phyloP scores from a whole-genome alignment of 345 rosid genomes.

The Orychophragmus violaceus region DNA sequence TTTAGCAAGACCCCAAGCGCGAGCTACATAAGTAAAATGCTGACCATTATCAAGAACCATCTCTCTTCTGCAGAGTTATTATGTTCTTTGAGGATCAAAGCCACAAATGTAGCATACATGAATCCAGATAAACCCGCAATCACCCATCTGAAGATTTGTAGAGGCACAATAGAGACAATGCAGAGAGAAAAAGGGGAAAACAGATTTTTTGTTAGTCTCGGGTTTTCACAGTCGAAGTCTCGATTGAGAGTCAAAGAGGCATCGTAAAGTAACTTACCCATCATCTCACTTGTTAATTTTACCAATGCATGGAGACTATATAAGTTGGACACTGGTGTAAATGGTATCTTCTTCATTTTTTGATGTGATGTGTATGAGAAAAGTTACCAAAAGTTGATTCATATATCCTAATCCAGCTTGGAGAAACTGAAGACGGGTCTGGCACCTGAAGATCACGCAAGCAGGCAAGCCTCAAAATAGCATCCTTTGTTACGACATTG shows the following conservation, averaged over 20 bases:
- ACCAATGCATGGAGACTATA: slow-evolving; percentile 96
- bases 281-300: too few species aligned
- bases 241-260: neutral
- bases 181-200: slow-evolving; percentile 15
- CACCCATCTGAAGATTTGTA: slow-evolving; percentile 87
- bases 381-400: slow-evolving; percentile 63
- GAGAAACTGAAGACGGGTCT: slow-evolving; percentile 36
- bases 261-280: too few species aligned
- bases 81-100: slow-evolving; percentile 78
- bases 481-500: slow-evolving; percentile 57
- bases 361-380: neutral
- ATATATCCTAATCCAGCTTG: slow-evolving; percentile 67
- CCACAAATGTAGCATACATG: slow-evolving; percentile 89
- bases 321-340: too few species aligned
- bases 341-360: neutral
- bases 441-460: slow-evolving; percentile 89
- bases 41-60: slow-evolving; percentile 75
- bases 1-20: slow-evolving; percentile 70
- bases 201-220: too few species aligned
- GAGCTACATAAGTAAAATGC: slow-evolving; percentile 80
- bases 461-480: slow-evolving; percentile 73
- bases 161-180: slow-evolving; percentile 95
- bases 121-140: slow-evolving; percentile 82
- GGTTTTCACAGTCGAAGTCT: neutral
- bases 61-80: slow-evolving; percentile 66